These are phyloP conservation scores for Amylostereum areolatum DNA, from an alignment of 1,284 basidiomycete genomes.

Conservation along the genomic window DNA sequence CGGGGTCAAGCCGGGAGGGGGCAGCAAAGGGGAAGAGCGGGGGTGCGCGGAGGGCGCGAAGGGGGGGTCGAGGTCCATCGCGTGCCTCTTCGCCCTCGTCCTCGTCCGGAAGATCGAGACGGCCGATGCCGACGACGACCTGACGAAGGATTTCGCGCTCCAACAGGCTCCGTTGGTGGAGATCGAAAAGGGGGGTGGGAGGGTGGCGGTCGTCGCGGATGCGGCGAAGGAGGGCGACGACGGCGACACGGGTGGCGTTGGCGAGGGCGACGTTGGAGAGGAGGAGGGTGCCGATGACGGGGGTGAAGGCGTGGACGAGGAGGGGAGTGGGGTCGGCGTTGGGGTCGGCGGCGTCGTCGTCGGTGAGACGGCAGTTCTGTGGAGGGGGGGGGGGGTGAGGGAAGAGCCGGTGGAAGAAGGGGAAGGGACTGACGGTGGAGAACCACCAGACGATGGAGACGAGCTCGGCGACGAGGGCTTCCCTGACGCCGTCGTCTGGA, in stretches of 20 bases:
- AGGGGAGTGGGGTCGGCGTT: slow-evolving; percentile 38
- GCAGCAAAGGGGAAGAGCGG: too few species aligned
- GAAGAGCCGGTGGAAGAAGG: neutral
- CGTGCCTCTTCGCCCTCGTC: slow-evolving; percentile 33
- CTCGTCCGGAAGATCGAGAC: slow-evolving; percentile 47
- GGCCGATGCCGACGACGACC: slow-evolving; percentile 84
- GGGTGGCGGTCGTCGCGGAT: slow-evolving; percentile 34
- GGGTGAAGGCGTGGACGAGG: slow-evolving; percentile 84
- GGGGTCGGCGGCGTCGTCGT: slow-evolving; percentile 2
- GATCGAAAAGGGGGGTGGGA: slow-evolving; percentile 44
- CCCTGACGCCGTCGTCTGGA: slow-evolving; percentile 85
- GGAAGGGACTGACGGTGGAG: slow-evolving; percentile 26
- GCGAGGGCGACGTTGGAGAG: slow-evolving; percentile 77
- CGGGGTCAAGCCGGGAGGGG: too few species aligned
- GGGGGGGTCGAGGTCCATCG: too few species aligned
- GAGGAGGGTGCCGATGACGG: slow-evolving; percentile 84
- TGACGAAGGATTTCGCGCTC: slow-evolving; percentile 78
- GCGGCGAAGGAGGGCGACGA: slow-evolving; percentile 74
- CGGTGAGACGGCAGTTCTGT: slow-evolving; percentile 5
- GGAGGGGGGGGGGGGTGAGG: slow-evolving; percentile 13
- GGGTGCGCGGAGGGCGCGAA: too few species aligned
- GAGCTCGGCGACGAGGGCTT: slow-evolving; percentile 82
- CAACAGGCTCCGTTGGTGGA: slow-evolving; percentile 54
- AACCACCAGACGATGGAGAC: slow-evolving; percentile 93
- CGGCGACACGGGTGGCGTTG: slow-evolving; percentile 66